Evolutionary conservation across 2,329 filamentous ascomycete species (phyloP).

Genomic region (Coniosporium uncinatum): DNA sequence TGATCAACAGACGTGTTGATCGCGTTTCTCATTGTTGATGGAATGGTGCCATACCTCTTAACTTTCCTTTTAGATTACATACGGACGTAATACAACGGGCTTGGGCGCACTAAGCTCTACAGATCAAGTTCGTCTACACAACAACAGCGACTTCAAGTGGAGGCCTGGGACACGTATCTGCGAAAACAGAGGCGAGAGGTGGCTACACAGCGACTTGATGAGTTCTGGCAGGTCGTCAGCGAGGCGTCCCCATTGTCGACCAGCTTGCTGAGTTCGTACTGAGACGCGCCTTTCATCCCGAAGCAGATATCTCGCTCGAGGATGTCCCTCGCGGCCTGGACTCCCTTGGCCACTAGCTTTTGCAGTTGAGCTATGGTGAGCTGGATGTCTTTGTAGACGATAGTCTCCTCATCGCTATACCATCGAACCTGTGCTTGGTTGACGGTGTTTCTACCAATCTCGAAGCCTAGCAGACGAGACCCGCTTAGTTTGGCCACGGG

Average conservation of each 20-base stretch:
- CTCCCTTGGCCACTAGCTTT: neutral
- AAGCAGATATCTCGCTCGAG: constrained; percentile 1
- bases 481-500: neutral
- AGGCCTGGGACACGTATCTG: too few species aligned
- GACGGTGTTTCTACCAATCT: neutral
- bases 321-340: neutral
- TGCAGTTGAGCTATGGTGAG: neutral
- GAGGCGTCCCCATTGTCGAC: neutral
- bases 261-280: neutral
- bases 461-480: neutral
- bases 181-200: too few species aligned
- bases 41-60: too few species aligned
- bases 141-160: too few species aligned
- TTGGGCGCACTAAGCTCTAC: too few species aligned
- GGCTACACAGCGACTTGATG: too few species aligned
- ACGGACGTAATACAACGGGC: too few species aligned
- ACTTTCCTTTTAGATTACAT: too few species aligned
- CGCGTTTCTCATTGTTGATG: too few species aligned
- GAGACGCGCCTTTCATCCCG: neutral
- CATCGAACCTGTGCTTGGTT: constrained; percentile 1
- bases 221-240: too few species aligned
- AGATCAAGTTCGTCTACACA: too few species aligned
- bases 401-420: constrained; percentile 1
- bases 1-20: too few species aligned
- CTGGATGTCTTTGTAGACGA: constrained; percentile 2